Evolutionary conservation across 2,329 filamentous ascomycete genomes (phyloP), one percentile per base, ranked within the genome.

Genomic region (Zarea fungicola): DNA sequence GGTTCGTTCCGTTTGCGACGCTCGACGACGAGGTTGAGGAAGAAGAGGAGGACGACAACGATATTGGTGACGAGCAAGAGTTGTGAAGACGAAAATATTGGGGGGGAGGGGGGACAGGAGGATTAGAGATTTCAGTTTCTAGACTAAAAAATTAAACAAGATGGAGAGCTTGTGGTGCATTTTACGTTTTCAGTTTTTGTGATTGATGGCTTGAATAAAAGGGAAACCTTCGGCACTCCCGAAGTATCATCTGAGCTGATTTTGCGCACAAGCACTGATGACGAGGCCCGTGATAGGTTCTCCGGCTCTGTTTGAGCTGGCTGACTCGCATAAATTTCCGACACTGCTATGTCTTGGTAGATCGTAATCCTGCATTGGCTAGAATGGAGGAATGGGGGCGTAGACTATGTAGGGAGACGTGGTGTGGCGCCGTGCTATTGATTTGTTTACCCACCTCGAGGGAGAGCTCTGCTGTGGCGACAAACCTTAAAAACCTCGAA

Each of bases 1-100:
- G 86, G 18, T 89, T 93, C 62, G 84, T 95, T 50, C 88, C 89
- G 14, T 84, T 83, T 48, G 74, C 77, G 14, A 77, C 79, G 19
- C 78, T 86, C 35, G 83, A 82, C 23, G 74, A 74, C 5, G 69
- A 69, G 3, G 73, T 72, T 1, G 68, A 68, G 2, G 69, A 71
- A 1, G 65, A 66, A 1, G 66, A 64, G 2, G 63, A 60, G 3
- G 61, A 60, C 19, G 60, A 42, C 13, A 28, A 45, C 51, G 54
- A 35, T 39, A 42, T 41, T 14, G 46, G 19, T 19, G 26, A 32
- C 39, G 48, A 51, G 46, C 26, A 34, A 29, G 34, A 42, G 22
- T 22, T 36, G 25, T 42, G 16, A 42, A 16, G 13, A 13, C 26
- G 18, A 16, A 16, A n/a, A n/a, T n/a, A n/a, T n/a, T n/a, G n/a